Evolutionary conservation across 2,329 filamentous ascomycete genomes (phyloP), one percentile per base, ranked within the genome.

Genomic region (Calycina herbarum): DNA sequence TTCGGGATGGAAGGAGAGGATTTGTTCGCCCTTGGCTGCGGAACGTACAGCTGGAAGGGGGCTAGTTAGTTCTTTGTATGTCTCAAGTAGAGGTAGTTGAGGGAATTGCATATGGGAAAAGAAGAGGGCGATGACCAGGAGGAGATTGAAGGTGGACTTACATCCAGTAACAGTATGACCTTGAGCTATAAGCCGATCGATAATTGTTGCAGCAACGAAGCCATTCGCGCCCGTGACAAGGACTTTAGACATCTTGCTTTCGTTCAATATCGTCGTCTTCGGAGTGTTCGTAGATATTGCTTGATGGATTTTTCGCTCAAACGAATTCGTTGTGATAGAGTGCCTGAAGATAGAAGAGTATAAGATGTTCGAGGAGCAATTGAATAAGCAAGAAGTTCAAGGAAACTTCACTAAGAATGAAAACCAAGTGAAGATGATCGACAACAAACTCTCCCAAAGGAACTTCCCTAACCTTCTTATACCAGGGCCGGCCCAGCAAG

Each of bases 181-280:
- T 13, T 61, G 35, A 17, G 64, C 58, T 54, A 75, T 66, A 38
- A 75, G 72, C 29, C 69, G 62, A 64, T 74, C 68, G 60, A 76
- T 71, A 29, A 75, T 65, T 56, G 73, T 70, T 3, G 73, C 70
- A 33, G 70, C 73, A 1, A 76, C 68, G 63, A 76, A 75, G 40
- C 71, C 71, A 65, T 76, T 76, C 33, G 73, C 74, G 20, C 73
- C 73, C 29, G 73, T 76, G 56, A 76, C 67, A 57, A 75, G 72
- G n/a, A 70, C 72, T 51, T 68, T 67, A 10, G 74, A 72, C 73
- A 76, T 76, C 57, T 61, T 71, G 64, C 58, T 4, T 51, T 24
- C 3, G 8, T 20, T 51, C 4, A 38, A 15, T 11, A 13, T 38
- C 35, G 35, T 13, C 10, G 35, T 11, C 3, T 38, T 38, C 8